Base-by-base conservation (phyloP, 208 protist species). In the Acanthamoeba castellanii region DNA sequence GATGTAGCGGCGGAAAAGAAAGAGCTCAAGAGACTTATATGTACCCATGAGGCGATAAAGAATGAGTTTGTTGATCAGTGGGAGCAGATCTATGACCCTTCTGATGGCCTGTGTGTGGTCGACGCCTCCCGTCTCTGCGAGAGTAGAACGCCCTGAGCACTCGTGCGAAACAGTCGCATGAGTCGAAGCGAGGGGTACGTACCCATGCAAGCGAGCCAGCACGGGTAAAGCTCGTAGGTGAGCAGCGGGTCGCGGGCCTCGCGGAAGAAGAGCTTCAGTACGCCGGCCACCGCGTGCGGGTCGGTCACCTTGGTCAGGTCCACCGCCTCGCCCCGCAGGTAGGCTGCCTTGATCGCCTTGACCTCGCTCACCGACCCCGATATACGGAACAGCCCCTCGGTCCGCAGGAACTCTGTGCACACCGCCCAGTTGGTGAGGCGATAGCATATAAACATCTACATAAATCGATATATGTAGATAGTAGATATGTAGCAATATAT, bases 211-310 rank as follows among this genome's bases (percentile, higher is more conserved):
- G 90, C 59, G 3, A 94, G 47, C 70, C 72, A 94, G 68, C 90
- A 94, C 22, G 11, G 25, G 66, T 94, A 94, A 4, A 94, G 55
- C 50, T 94, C 90, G 68, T 47, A 94, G 37, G 90, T 94, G 50
- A 94, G 90, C n/a, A 94, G 70, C 8, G 90, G 90, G 16, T 74
- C 90, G 5, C 50, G 61, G 22, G 72, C 47, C 34, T 94, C 72
- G 20, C 90, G 90, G 50, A 85, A 94, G 55, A 94, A 94, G 47
- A 85, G 59, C 55, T 94, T 94, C 47, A 84, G n/a, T 8, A 84
- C 66, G n/a, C 70, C 66, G 47, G 90, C 59, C 70, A 94, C 90
- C 18, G 90, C 68, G 32, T 94, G 90, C 9, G 90, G 90, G 45
- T 94, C 90, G 32, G 18, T 94, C n/a, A 85, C 90, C n/a, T 94